These are phyloP conservation scores for Paspalum notatum DNA, from an alignment of 176 grass and related monocot genomes.

Conservation along the genomic window DNA sequence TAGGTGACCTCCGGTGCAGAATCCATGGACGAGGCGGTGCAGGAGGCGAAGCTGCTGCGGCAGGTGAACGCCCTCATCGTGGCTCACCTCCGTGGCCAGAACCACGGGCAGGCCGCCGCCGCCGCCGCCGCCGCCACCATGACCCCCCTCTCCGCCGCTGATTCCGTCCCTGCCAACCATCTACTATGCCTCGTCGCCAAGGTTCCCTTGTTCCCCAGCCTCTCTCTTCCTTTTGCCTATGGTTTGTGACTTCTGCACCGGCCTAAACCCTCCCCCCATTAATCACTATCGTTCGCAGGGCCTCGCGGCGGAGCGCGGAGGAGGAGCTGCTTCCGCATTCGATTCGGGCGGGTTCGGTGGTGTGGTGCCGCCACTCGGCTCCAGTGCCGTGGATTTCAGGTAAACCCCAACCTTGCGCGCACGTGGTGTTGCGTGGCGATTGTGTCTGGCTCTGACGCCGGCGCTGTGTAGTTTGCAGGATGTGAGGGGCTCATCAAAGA, in stretches of 20 bases:
- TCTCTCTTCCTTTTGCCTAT: not conserved
- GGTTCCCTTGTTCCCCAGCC: conserved; percentile 57
- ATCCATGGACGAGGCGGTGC: conserved; percentile 76
- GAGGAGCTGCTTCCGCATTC: conserved; percentile 52
- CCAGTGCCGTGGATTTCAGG: conserved; percentile 76
- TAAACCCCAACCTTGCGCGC: conserved; percentile 4
- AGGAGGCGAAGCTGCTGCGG: conserved; percentile 79
- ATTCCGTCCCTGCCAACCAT: conserved; percentile 46
- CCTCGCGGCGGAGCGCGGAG: conserved; percentile 77
- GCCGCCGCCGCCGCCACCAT: conserved; percentile 82
- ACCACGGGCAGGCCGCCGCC: conserved; percentile 69
- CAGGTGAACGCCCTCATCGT: conserved; percentile 87
- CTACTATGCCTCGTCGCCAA: conserved; percentile 88
- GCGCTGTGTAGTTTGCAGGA: conserved; percentile 55
- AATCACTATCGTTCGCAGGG: conserved; percentile 52
- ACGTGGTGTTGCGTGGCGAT: not conserved
- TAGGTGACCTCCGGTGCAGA: not conserved
- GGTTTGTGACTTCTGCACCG: conserved; percentile 15
- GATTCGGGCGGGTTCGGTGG: conserved; percentile 43
- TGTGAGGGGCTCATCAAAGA: conserved; percentile 79
- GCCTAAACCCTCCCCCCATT: conserved; percentile 26
- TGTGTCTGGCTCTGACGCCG: not conserved
- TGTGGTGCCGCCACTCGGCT: conserved; percentile 23
- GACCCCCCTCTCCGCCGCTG: conserved; percentile 66
- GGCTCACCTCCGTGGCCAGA: conserved; percentile 83